phyloP scores from a whole-genome alignment of 2,329 filamentous ascomycete genomes.

The Plectosphaerella sp. region DNA sequence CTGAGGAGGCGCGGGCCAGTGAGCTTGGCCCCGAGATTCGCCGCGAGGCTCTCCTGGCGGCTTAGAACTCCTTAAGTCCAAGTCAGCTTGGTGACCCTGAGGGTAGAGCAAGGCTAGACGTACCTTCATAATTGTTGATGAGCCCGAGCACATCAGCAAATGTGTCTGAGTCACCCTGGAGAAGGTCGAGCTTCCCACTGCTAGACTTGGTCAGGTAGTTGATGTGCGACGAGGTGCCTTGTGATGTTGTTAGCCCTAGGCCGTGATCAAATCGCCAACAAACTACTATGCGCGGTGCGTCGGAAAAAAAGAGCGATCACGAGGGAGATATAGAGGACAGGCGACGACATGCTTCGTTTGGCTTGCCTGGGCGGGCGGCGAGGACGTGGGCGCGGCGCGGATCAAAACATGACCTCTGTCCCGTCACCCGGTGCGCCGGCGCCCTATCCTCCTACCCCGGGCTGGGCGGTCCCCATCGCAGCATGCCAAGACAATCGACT shows the following conservation, averaged over 20 bases:
- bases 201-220: constrained; percentile 48
- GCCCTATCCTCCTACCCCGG: neutral
- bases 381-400: too few relatives aligned
- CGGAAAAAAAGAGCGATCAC: too few relatives aligned
- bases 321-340: neutral
- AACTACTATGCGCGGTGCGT: constrained; percentile 4
- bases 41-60: constrained; percentile 80
- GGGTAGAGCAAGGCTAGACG: constrained; percentile 4
- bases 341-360: constrained; percentile 3
- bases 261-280: constrained; percentile 19
- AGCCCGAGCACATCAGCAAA: constrained; percentile 70
- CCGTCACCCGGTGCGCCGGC: neutral
- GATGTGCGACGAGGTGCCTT: constrained; percentile 30
- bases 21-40: constrained; percentile 78
- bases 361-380: too few relatives aligned
- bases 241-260: constrained; percentile 13
- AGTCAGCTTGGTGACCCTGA: constrained; percentile 1
- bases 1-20: constrained; percentile 79
- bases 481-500: neutral
- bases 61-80: constrained; percentile 61
- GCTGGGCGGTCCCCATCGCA: neutral
- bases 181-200: constrained; percentile 40
- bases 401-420: too few relatives aligned
- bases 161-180: constrained; percentile 57
- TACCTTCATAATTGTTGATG: constrained; percentile 73